A percentile compares a stretch with the other conserved stretches of the same genome.
phyloP scores from a whole-genome alignment of 2,329 filamentous ascomycete species.

The Fusarium abutilonis region DNA sequence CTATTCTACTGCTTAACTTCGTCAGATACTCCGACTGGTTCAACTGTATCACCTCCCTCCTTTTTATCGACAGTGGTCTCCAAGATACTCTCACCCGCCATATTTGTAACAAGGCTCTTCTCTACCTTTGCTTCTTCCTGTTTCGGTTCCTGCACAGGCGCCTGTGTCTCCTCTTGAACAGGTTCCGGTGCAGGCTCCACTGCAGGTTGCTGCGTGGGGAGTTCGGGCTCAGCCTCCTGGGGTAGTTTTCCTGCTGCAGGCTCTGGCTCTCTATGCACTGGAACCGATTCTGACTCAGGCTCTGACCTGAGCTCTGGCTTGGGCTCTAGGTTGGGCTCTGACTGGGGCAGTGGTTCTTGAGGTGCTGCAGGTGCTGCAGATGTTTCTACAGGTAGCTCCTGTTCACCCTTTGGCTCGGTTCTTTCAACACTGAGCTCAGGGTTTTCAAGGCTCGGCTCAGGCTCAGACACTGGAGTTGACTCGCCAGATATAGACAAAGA shows the following conservation, averaged over 20 bases:
- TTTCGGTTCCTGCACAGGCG: neutral
- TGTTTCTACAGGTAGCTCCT: neutral
- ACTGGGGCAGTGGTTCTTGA: neutral
- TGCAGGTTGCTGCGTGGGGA: slow-evolving; percentile 24
- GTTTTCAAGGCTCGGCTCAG: slow-evolving; percentile 8
- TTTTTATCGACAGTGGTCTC: slow-evolving; percentile 52
- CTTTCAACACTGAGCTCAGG: slow-evolving; percentile 14
- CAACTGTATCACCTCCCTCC: slow-evolving; percentile 46
- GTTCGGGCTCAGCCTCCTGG: slow-evolving; percentile 23
- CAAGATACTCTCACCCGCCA: slow-evolving; percentile 57
- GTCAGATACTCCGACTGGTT: slow-evolving; percentile 52
- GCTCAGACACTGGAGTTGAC: slow-evolving; percentile 22
- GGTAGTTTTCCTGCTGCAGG: slow-evolving; percentile 21
- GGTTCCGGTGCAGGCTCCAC: slow-evolving; percentile 26
- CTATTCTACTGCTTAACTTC: slow-evolving; percentile 45
- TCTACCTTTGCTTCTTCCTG: slow-evolving; percentile 30
- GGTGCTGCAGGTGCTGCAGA: neutral
- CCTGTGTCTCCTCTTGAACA: slow-evolving; percentile 6
- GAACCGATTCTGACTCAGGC: slow-evolving; percentile 28
- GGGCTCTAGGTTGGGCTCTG: slow-evolving; percentile 9
- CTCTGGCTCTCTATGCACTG: slow-evolving; percentile 23
- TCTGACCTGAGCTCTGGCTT: slow-evolving; percentile 27
- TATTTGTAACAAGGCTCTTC: slow-evolving; percentile 55
- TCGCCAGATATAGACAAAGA: slow-evolving; percentile 48
- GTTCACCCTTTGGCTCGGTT: slow-evolving; percentile 1